A percentile compares a stretch with the other conserved stretches of the same genome.
Conservation (phyloP, 129 eudicot species). For the Kitagawia praeruptora region DNA sequence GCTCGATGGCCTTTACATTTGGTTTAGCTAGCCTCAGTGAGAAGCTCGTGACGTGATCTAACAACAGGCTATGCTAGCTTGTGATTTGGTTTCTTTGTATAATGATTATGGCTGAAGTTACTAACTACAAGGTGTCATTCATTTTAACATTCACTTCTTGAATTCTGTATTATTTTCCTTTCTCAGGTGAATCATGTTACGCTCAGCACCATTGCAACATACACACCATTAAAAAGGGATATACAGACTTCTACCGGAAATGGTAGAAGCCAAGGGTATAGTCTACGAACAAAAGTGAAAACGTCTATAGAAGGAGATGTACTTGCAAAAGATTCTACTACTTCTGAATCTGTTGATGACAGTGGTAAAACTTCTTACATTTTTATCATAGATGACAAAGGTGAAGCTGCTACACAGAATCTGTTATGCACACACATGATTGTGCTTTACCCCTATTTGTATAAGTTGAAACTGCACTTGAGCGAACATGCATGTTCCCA, state of each 20-base stretch:
- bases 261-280: slow-evolving; percentile 17
- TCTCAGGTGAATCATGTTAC: slow-evolving; percentile 39
- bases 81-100: neutral
- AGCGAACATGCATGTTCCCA: neutral
- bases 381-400: neutral
- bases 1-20: neutral
- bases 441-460: neutral
- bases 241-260: slow-evolving; percentile 11
- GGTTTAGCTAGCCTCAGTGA: neutral
- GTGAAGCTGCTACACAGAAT: neutral
- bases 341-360: slow-evolving; percentile 25
- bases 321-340: slow-evolving; percentile 33
- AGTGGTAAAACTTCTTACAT: slow-evolving; percentile 38
- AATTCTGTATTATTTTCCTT: neutral
- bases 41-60: neutral
- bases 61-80: neutral
- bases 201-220: slow-evolving; percentile 17
- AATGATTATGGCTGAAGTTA: neutral
- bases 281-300: slow-evolving; percentile 38
- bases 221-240: slow-evolving; percentile 19
- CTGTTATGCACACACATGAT: neutral
- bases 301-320: slow-evolving; percentile 49
- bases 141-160: neutral
- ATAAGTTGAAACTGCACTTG: neutral
- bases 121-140: neutral